Base-by-base conservation (phyloP, 2,329 filamentous ascomycete species). In the Diplodia scrobiculata region DNA sequence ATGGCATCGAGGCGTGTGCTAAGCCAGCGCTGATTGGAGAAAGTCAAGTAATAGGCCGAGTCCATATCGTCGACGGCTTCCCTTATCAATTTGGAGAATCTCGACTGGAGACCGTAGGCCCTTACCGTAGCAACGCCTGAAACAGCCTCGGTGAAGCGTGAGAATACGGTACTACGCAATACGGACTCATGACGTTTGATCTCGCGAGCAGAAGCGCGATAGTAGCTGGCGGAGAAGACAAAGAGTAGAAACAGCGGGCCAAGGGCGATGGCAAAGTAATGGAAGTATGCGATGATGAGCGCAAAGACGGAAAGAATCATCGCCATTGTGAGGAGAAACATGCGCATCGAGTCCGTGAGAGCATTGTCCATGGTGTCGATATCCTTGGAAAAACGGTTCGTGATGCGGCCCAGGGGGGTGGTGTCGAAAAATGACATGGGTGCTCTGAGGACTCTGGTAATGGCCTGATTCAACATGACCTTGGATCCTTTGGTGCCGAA, bases 341-440 rank as follows among this genome's bases (percentile, higher is more conserved):
- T 96, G 70, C 94, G 87, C 79, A 97, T 91, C 3, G 91, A 89
- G 72, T 97, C 94, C 0, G 90, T 90, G 51, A 97, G 80, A 67
- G 88, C 91, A 76, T 97, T 97, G 79, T 98, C 95, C 92, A 98
- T 96, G 66, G 95, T 91, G 73, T 97, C 92, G 48, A 98, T 91
- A 73, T 99, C 95, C 71, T 94, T 90, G 36, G 92, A 96, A 79
- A 98, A 98, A 17, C 95, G 91, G 76, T 98, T 98, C 25, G 92
- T 97, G 76, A 98, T 97, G 45, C 94, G 89, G 21, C 95, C 95
- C 0, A 98, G 84, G 0, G 95, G 95, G 0, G 95, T 98, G 0
- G 95, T 98, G 73, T 99, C 95, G 79, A 98, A 98, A 80, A 98
- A 98, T 4, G 91, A 90, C 92, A 89, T 89, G 0, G 87, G 87